These are phyloP conservation scores for Diversispora epigaea DNA, from an alignment of 192 early-diverging fungal genomes.

Conservation along the genomic window DNA sequence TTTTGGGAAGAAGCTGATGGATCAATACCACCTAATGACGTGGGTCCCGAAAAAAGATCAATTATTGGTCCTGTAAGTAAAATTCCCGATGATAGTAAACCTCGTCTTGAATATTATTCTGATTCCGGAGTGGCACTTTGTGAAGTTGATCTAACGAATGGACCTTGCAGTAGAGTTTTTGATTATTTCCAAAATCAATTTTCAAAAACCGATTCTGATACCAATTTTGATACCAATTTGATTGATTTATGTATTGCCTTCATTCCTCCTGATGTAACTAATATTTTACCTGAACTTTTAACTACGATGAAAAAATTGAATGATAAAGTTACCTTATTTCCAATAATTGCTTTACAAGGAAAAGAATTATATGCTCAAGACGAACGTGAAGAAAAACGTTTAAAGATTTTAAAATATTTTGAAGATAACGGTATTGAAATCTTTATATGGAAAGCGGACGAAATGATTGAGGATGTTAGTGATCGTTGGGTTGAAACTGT, in stretches of 20 bases:
- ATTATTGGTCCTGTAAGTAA: constrained; percentile 3
- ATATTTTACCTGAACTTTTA: not conserved
- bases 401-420: not conserved
- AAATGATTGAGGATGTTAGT: constrained; percentile 1
- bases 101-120: not conserved
- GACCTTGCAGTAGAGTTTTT: not conserved
- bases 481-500: constrained; percentile 8
- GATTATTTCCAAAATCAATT: constrained; percentile 17
- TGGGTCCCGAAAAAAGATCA: constrained; percentile 5
- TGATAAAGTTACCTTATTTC: constrained; percentile 21
- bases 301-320: constrained; percentile 24
- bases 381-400: constrained; percentile 19
- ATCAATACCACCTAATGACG: not conserved
- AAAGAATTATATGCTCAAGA: not conserved
- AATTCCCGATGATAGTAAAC: not conserved
- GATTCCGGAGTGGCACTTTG: constrained; percentile 21
- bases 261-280: not conserved
- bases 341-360: not conserved
- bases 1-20: constrained; percentile 23
- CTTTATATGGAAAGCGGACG: constrained; percentile 25
- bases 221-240: not conserved
- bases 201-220: not conserved
- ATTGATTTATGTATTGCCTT: constrained; percentile 29
- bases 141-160: constrained; percentile 25
- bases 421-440: constrained; percentile 24